A percentile compares a stretch with the other conserved stretches of the same genome.
These are phyloP conservation scores for Fusarium armeniacum DNA, from an alignment of 2,329 filamentous ascomycete species.

Conservation along the genomic window DNA sequence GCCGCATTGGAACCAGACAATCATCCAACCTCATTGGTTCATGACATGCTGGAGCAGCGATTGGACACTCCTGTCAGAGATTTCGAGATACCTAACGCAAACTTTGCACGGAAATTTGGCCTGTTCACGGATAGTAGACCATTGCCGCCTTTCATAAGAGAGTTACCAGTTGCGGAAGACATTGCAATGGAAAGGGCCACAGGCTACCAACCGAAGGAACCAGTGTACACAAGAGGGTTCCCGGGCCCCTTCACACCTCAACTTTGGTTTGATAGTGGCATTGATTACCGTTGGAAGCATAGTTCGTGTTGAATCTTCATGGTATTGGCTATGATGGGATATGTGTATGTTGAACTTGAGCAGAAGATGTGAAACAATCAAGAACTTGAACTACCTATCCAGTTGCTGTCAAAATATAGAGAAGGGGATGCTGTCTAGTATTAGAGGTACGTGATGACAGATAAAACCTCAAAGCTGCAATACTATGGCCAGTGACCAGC, in stretches of 20 bases:
- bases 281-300: slow-evolving; percentile 58
- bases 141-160: slow-evolving; percentile 54
- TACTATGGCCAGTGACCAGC: no score
- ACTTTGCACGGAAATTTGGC: slow-evolving; percentile 60
- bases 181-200: slow-evolving; percentile 56
- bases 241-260: slow-evolving; percentile 61
- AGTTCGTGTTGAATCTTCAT: slow-evolving; percentile 12
- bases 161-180: slow-evolving; percentile 60
- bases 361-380: neutral
- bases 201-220: slow-evolving; percentile 48
- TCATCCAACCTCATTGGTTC: slow-evolving; percentile 10
- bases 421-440: neutral
- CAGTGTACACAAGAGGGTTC: slow-evolving; percentile 54
- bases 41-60: slow-evolving; percentile 26
- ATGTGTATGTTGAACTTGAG: neutral
- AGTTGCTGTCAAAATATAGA: neutral
- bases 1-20: neutral
- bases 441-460: neutral
- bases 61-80: slow-evolving; percentile 49
- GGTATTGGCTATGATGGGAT: neutral
- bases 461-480: neutral
- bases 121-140: slow-evolving; percentile 53
- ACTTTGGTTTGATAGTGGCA: slow-evolving; percentile 61
- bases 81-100: slow-evolving; percentile 59
- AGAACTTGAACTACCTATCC: neutral